Conservation (phyloP, 106 monocot species). For the Acorus calamus region DNA sequence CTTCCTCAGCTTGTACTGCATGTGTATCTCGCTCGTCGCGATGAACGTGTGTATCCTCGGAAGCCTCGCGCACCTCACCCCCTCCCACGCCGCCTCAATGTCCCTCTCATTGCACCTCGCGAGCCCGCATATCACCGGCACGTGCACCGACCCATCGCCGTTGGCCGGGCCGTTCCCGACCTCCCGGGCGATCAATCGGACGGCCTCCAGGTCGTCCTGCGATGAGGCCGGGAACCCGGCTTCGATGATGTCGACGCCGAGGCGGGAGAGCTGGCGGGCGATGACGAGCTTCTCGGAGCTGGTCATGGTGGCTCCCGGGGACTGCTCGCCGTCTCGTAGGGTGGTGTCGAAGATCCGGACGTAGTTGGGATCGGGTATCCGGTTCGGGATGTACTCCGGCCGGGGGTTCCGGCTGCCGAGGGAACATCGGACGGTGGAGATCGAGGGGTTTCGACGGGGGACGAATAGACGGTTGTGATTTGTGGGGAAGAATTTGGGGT, state of each 20-base stretch:
- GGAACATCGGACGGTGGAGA: slow-evolving; percentile 12
- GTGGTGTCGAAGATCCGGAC: slow-evolving; percentile 93
- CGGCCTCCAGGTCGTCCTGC: slow-evolving; percentile 81
- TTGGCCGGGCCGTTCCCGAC: slow-evolving; percentile 50
- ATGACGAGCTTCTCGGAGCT: slow-evolving; percentile 71
- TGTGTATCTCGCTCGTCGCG: slow-evolving; percentile 85
- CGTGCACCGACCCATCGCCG: slow-evolving; percentile 33
- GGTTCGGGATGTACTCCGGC: slow-evolving; percentile 64
- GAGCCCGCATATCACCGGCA: slow-evolving; percentile 83
- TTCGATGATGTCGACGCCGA: slow-evolving; percentile 94
- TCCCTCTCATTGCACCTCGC: slow-evolving; percentile 76
- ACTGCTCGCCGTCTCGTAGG: slow-evolving; percentile 97
- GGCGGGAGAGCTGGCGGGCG: slow-evolving; percentile 59
- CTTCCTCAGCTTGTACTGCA: slow-evolving; percentile 80
- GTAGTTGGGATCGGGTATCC: slow-evolving; percentile 63
- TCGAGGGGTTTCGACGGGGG: neutral
- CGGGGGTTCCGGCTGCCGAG: slow-evolving; percentile 11
- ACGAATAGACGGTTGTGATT: neutral
- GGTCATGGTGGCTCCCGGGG: slow-evolving; percentile 97
- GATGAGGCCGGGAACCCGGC: slow-evolving; percentile 93
- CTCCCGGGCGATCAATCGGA: slow-evolving; percentile 67
- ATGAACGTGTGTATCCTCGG: slow-evolving; percentile 83
- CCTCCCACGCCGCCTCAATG: slow-evolving; percentile 84
- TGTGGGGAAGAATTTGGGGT: neutral
- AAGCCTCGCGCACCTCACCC: slow-evolving; percentile 51